Percentiles rank a stretch among this genome's conserved stretches.
Conservation (phyloP, 2,329 filamentous ascomycete genomes). For the Diaporthe ilicicola region DNA sequence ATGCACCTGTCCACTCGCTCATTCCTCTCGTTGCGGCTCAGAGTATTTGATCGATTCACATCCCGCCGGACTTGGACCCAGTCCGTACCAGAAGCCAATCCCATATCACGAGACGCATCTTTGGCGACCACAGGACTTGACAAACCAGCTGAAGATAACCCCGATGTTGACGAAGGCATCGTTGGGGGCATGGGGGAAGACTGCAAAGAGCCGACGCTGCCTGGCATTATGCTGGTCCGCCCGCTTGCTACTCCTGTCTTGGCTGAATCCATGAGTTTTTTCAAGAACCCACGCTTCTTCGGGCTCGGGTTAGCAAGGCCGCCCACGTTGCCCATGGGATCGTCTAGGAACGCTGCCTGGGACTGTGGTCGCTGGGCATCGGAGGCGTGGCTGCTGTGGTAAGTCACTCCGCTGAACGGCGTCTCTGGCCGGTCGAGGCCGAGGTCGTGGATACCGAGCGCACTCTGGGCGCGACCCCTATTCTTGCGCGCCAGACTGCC, state of each 20-base stretch:
- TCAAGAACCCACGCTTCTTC: slow-evolving; percentile 91
- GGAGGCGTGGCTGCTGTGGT: slow-evolving; percentile 87
- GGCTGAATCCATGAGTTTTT: slow-evolving; percentile 91
- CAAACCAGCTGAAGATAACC: slow-evolving; percentile 40
- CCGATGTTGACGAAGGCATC: slow-evolving; percentile 44
- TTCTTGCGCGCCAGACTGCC: slow-evolving; percentile 88
- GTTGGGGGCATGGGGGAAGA: slow-evolving; percentile 54
- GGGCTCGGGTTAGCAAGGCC: slow-evolving; percentile 78
- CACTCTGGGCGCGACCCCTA: slow-evolving; percentile 68
- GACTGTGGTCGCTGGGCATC: slow-evolving; percentile 67
- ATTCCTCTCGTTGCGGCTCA: slow-evolving; percentile 85
- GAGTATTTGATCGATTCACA: slow-evolving; percentile 92
- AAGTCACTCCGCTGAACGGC: slow-evolving; percentile 81
- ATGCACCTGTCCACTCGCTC: slow-evolving; percentile 90
- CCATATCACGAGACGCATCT: slow-evolving; percentile 75
- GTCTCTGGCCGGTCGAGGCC: slow-evolving; percentile 66
- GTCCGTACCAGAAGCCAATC: slow-evolving; percentile 71
- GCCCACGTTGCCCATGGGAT: slow-evolving; percentile 75
- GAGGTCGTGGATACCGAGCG: slow-evolving; percentile 67
- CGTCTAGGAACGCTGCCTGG: slow-evolving; percentile 71
- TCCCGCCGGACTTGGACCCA: slow-evolving; percentile 99
- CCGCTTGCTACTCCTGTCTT: slow-evolving; percentile 93
- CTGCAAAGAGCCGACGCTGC: slow-evolving; percentile 53
- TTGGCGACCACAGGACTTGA: slow-evolving; percentile 43
- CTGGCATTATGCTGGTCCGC: slow-evolving; percentile 82